Conservation (phyloP, 768 basidiomycete species). For the Podaxis pistillaris region DNA sequence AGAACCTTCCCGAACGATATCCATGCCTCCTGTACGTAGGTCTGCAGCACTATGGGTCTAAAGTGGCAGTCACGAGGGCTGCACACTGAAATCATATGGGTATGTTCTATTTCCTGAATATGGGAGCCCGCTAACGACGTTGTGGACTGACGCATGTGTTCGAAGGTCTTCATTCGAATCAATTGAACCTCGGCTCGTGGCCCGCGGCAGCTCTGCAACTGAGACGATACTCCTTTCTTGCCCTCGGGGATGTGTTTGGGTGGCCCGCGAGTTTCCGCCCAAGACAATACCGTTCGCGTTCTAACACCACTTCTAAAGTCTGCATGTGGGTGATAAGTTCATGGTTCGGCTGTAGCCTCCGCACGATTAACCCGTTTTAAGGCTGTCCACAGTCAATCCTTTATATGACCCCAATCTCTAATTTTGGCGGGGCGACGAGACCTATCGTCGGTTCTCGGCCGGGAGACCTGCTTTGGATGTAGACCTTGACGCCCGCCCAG, state of each 20-base stretch:
- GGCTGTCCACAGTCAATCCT: background rate
- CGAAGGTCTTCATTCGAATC: background rate
- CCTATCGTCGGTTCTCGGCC: background rate
- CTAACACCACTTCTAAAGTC: background rate
- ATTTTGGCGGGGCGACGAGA: background rate
- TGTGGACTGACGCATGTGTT: background rate
- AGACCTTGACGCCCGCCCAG: background rate
- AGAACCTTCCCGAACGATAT: background rate
- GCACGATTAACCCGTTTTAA: background rate
- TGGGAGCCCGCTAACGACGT: background rate
- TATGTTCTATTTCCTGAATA: background rate
- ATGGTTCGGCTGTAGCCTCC: background rate
- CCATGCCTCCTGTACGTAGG: background rate
- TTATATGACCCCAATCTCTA: background rate
- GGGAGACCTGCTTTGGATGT: background rate
- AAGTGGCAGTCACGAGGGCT: background rate
- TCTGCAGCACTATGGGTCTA: background rate
- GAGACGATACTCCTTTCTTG: background rate
- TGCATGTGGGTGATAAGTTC: background rate
- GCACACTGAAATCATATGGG: background rate
- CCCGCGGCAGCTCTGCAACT: background rate
- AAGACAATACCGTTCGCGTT: background rate
- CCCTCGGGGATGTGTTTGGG: background rate
- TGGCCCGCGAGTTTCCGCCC: background rate
- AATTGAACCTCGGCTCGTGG: background rate